Conservation (phyloP, 2,329 filamentous ascomycete species). For the Talaromyces albobiverticillius region DNA sequence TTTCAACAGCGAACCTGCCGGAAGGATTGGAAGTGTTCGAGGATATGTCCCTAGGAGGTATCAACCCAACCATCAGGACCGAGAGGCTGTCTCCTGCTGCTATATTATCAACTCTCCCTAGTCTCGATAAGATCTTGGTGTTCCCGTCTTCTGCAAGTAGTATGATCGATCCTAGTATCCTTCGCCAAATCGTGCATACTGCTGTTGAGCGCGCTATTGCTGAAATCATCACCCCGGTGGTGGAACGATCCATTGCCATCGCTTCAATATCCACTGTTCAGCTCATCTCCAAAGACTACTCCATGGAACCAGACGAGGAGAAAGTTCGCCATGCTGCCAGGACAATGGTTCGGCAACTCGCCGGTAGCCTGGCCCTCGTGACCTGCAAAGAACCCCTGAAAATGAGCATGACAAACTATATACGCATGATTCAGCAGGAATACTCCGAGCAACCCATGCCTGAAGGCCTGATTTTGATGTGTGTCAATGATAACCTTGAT, state of each 20-base stretch:
- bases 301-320: constrained; percentile 85
- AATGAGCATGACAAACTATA: constrained; percentile 96
- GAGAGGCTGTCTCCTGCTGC: constrained; percentile 73
- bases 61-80: constrained; percentile 65
- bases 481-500: constrained; percentile 96
- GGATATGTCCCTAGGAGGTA: constrained; percentile 72
- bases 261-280: constrained; percentile 95
- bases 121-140: constrained; percentile 73
- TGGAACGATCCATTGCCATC: constrained; percentile 96
- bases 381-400: constrained; percentile 96
- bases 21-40: constrained; percentile 80
- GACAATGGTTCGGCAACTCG: constrained; percentile 91
- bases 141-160: constrained; percentile 76
- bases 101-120: constrained; percentile 77
- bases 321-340: constrained; percentile 82
- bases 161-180: constrained; percentile 67
- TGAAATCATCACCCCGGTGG: constrained; percentile 96
- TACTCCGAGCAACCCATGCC: constrained; percentile 70
- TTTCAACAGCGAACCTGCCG: constrained; percentile 54
- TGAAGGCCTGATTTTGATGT: constrained; percentile 96
- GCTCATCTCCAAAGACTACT: constrained; percentile 94
- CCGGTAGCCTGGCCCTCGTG: constrained; percentile 90
- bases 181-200: constrained; percentile 72
- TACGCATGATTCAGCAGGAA: constrained; percentile 74
- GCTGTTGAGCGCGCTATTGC: constrained; percentile 87